A percentile compares a stretch with the other conserved stretches of the same genome.
phyloP scores from a whole-genome alignment of 169 alveolate genomes.

The Blepharisma undulans region DNA sequence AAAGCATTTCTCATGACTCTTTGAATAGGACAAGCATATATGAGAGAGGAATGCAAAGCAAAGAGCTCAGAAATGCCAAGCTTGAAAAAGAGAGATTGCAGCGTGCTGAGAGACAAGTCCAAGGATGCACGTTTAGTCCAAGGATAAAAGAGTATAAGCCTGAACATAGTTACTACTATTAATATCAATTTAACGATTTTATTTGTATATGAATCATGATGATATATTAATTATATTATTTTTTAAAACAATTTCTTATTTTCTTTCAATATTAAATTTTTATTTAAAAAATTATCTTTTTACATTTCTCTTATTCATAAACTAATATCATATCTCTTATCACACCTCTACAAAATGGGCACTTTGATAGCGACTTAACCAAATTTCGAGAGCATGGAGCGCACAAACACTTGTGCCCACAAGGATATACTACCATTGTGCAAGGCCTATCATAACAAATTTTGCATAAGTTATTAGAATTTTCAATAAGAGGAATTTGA shows the following conservation, averaged over 20 bases:
- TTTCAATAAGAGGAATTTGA: neutral
- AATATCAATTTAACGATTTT: no score
- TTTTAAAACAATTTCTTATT: no score
- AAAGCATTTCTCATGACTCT: neutral
- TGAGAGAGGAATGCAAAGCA: neutral
- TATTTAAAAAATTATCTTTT: neutral
- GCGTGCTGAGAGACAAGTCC: neutral
- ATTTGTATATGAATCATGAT: no score
- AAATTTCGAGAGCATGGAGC: neutral
- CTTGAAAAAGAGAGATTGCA: neutral
- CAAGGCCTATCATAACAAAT: neutral
- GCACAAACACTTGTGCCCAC: conserved; percentile 1
- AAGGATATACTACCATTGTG: neutral
- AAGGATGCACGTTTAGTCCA: conserved; percentile 30
- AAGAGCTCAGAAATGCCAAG: neutral
- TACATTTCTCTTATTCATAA: neutral
- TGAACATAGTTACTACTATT: neutral
- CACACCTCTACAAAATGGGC: neutral
- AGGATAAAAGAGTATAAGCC: neutral
- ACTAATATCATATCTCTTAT: neutral
- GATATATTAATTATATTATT: no score
- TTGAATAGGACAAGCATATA: neutral
- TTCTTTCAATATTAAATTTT: no score
- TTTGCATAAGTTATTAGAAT: neutral
- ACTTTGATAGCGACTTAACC: neutral